These are phyloP conservation scores for Penicillium olsonii DNA, from an alignment of 2,329 filamentous ascomycete genomes.

Conservation along the genomic window DNA sequence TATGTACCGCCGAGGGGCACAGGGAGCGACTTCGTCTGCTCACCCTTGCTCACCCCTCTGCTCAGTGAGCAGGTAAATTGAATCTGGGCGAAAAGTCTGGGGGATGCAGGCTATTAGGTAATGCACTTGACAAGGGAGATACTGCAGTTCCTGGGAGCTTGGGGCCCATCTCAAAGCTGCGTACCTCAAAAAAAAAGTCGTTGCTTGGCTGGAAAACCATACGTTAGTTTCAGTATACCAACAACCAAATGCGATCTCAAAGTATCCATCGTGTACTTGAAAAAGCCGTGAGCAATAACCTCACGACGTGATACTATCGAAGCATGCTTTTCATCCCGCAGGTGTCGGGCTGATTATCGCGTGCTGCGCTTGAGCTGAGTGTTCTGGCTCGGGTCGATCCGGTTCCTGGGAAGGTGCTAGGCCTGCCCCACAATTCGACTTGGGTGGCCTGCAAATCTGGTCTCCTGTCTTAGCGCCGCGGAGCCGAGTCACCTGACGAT, in stretches of 20 bases:
- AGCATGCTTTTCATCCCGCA: neutral
- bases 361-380: neutral
- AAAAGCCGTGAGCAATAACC: neutral
- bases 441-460: neutral
- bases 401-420: neutral
- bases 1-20: neutral
- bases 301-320: neutral
- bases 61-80: neutral
- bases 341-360: neutral
- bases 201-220: neutral
- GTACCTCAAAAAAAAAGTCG: neutral
- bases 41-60: neutral
- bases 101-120: neutral
- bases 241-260: neutral
- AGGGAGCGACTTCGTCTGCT: neutral
- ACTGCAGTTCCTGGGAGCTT: neutral
- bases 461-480: conserved; percentile 2
- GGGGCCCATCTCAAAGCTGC: neutral
- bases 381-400: conserved; percentile 1
- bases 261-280: neutral
- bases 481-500: conserved; percentile 3
- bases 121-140: neutral
- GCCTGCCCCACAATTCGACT: neutral
- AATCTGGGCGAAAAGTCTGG: neutral
- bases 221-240: neutral